Evolutionary conservation across 2,329 filamentous ascomycete genomes (phyloP), one percentile per base, ranked within the genome.

Genomic region (Alternaria hordeiaustralica): DNA sequence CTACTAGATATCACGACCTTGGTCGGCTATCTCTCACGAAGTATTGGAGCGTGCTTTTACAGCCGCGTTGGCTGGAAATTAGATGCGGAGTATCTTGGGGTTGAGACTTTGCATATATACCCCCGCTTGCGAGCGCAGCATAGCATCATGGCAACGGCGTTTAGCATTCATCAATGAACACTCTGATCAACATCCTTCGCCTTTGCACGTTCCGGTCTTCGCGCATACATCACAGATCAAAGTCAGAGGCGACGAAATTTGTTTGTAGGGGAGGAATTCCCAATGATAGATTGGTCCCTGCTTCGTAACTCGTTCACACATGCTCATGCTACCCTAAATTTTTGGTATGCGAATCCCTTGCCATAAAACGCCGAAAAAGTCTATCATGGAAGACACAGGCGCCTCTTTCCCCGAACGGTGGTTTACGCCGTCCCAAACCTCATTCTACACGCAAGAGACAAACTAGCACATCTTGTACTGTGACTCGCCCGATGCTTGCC

Each of bases 401-500:
- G 49, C 30, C 49, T 53, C 54, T 7, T 55, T 28, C 6, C 53
- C 53, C 53, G 41, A 49, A 60, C 36, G 45, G 25, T 33, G 23
- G 15, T 41, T 49, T 5, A 23, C 25, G 12, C 21, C 26, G 26
- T 43, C 36, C 55, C 25, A 28, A 57, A 25, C 26, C 28, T 18
- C 30, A 50, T 46, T 33, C 46, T 43, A 53, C 44, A 28, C 44
- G 23, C 28, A 58, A 26, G 64, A 30, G 44, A 36, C 21, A 8
- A 4, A 65, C 43, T 71, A 78, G 71, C 74, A 85, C 84, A 90
- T 90, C 79, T 91, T 95, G 86, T 97, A 99, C 72, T 89, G 86
- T 81, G 91, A 92, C 66, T 83, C 79, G 60, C 94, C 95, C 76
- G 89, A 81, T 5, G 89, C 88, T 63, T 85, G 83, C 71, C 96